These are phyloP conservation scores for Deinandra increscens DNA, from an alignment of 129 eudicot genomes.

Conservation along the genomic window DNA sequence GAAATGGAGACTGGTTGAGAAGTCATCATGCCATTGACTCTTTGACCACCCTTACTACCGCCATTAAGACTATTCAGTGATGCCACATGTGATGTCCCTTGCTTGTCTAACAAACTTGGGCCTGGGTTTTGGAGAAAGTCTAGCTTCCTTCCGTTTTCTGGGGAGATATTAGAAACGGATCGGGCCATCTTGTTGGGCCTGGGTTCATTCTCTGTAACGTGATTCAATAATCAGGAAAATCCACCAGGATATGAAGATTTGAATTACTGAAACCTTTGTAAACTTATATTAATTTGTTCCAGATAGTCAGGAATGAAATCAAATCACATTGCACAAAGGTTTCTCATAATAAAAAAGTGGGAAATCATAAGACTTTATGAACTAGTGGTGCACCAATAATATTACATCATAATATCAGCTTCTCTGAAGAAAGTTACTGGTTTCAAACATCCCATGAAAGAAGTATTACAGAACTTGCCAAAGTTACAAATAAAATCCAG, in stretches of 20 bases:
- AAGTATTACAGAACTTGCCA: slow-evolving; percentile 5
- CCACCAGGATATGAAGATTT: slow-evolving; percentile 22
- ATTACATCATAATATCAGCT: slow-evolving; percentile 22
- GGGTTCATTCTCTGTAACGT: slow-evolving; percentile 50
- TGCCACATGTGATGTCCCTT: slow-evolving; percentile 37
- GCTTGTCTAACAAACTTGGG: slow-evolving; percentile 33
- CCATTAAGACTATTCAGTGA: slow-evolving; percentile 19
- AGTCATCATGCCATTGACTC: slow-evolving; percentile 42
- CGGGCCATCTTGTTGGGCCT: slow-evolving; percentile 62
- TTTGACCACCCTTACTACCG: slow-evolving; percentile 32
- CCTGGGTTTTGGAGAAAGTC: slow-evolving; percentile 29
- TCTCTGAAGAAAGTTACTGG: background rate
- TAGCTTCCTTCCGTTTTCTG: slow-evolving; percentile 48
- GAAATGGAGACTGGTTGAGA: slow-evolving; percentile 28
- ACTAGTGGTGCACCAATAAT: slow-evolving; percentile 2
- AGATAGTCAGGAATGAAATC: background rate
- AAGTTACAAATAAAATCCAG: slow-evolving; percentile 10
- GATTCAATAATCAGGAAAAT: slow-evolving; percentile 27
- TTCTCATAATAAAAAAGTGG: background rate
- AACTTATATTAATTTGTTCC: background rate
- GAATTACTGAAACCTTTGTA: background rate
- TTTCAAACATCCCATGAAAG: slow-evolving; percentile 9
- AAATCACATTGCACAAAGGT: background rate
- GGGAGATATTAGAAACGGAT: slow-evolving; percentile 37
- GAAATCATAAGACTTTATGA: slow-evolving; percentile 3